Evolutionary conservation across 192 early-diverging fungal species (phyloP).

Genomic region (Coemansia sp.): DNA sequence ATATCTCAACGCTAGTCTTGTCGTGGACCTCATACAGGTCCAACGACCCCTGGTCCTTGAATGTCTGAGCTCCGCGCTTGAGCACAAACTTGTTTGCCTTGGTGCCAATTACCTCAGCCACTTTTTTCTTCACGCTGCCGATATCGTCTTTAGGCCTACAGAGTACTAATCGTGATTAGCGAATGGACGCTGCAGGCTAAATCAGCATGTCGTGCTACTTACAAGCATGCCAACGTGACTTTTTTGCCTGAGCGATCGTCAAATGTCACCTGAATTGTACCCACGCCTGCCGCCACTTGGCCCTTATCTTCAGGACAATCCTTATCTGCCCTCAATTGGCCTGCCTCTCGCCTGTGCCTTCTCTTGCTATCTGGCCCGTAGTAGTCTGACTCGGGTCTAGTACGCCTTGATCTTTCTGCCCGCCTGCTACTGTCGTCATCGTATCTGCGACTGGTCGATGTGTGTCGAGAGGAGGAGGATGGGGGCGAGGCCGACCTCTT

Average conservation of each 20-base stretch:
- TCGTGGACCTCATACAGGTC: constrained; percentile 89
- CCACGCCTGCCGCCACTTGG: neutral
- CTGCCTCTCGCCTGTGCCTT: neutral
- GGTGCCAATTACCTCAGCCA: constrained; percentile 88
- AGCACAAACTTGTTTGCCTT: constrained; percentile 83
- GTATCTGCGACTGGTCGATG: neutral
- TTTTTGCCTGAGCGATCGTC: constrained; percentile 3
- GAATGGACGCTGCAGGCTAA: neutral
- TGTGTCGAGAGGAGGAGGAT: neutral
- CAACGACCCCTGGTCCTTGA: constrained; percentile 86
- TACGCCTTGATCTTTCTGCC: neutral
- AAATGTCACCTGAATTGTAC: constrained; percentile 1
- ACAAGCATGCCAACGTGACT: neutral
- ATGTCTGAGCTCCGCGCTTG: constrained; percentile 86
- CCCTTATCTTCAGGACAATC: neutral
- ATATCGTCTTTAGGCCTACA: constrained; percentile 69
- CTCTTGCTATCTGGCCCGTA: neutral
- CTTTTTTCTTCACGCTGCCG: constrained; percentile 79
- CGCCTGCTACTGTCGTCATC: neutral
- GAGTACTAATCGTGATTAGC: neutral
- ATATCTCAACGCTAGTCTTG: constrained; percentile 85
- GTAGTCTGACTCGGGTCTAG: neutral
- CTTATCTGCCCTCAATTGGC: neutral
- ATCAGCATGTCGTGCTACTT: neutral
- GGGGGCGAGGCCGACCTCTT: constrained; percentile 2